Base-by-base conservation (phyloP, 148 eudicot genomes). In the Rhododendron griersonianum region DNA sequence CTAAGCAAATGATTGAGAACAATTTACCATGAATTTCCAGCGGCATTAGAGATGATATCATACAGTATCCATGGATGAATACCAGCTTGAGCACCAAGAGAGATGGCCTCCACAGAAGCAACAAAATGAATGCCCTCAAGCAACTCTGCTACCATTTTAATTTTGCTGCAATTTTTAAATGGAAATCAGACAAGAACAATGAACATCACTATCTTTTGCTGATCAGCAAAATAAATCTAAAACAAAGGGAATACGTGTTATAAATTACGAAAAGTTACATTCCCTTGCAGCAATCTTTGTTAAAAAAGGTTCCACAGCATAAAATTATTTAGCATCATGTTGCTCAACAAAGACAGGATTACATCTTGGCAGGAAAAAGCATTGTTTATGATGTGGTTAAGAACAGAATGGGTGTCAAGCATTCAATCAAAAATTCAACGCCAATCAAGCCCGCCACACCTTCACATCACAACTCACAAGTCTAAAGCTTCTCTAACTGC, bases 41-140 rank as follows among this genome's bases (percentile, higher is more conserved):
- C 99, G 78, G 99, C 99, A 90, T 97, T 97, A 35, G 99, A 95
- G 71, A 97, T 95, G 82, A 97, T 97, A 85, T 97, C 96, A 82
- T 95, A 92, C 81, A 97, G 85, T 88, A 94, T 95, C 93, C 91
- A 89, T 61, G 99, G 99, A 92, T 97, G 99, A 83, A 97, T 94
- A 80, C 92, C 93, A 83, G 98, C 96, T 89, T 97, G 96, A 79
- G 93, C 89, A 80, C 99, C 98, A 81, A 97, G 96, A 91, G 94
- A 92, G 61, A 97, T 89, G 86, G 99, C 99, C 93, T 97, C 99
- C 86, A 94, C 91, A 51, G 99, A 94, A 91, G 98, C 93, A 88
- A 97, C 94, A 89, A 93, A 93, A 92, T 97, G 99, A 89, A 97
- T 94, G 81, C 95, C 98, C 90, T 95, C 95, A 65, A 97, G 98